phyloP scores from a whole-genome alignment of 2,329 filamentous ascomycete genomes.

The Alternaria angustiovoidea region DNA sequence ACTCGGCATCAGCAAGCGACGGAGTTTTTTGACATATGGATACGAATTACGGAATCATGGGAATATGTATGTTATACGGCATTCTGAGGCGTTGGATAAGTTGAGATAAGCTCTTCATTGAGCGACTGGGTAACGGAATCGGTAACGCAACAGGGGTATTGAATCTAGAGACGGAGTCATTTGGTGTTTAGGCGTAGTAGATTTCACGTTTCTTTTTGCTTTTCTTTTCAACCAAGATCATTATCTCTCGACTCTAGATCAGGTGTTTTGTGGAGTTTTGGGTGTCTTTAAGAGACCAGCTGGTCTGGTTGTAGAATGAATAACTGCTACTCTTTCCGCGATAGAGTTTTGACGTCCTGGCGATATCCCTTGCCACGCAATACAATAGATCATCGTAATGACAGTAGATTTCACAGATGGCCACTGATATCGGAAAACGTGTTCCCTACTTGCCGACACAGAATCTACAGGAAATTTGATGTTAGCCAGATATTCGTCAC shows the following conservation, averaged over 20 bases:
- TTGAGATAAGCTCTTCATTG: constrained; percentile 26
- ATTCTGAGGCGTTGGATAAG: not conserved
- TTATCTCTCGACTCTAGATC: not conserved
- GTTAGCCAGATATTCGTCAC: constrained; percentile 9
- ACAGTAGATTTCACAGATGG: not conserved
- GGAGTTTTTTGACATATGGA: constrained; percentile 15
- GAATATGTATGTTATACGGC: constrained; percentile 4
- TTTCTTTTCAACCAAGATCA: not conserved
- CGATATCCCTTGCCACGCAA: not conserved
- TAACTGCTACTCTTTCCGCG: not conserved
- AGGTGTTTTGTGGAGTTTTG: not conserved
- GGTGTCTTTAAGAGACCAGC: not conserved
- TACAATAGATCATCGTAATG: not conserved
- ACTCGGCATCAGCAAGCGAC: constrained; percentile 22
- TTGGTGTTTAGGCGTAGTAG: constrained; percentile 5
- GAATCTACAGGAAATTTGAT: constrained; percentile 24
- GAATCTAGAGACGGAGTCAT: constrained; percentile 14
- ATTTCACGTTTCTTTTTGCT: not conserved
- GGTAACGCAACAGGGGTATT: not conserved
- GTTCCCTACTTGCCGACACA: constrained; percentile 34
- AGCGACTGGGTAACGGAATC: constrained; percentile 10
- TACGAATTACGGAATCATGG: constrained; percentile 1
- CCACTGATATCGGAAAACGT: not conserved
- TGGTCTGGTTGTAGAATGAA: not conserved
- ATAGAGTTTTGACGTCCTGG: not conserved